Base-by-base conservation (phyloP, 2,329 filamentous ascomycete genomes). In the Sarocladium strictum region DNA sequence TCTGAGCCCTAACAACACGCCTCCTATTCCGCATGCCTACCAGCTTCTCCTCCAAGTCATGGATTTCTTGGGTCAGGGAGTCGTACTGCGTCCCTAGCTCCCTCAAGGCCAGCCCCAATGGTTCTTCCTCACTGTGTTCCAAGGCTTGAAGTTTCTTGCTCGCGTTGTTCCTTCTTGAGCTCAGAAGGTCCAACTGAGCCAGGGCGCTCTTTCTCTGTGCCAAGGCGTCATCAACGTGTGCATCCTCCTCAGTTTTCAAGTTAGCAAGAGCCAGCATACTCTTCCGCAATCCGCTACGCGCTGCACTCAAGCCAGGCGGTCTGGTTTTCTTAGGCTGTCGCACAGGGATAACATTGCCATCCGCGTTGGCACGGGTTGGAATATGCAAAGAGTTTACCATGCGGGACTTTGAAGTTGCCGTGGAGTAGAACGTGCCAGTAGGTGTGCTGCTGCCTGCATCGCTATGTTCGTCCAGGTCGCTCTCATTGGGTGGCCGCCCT, bases 161-260 rank as follows among this genome's bases (percentile, higher is more conserved):
- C 27, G 83, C 77, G 21, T 76, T 75, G 27, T 70, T 69, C 56
- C 76, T 74, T 52, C 83, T 74, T 1, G 74, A 73, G 1, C 74
- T 66, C 50, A 85, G 71, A 60, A 67, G 72, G 7, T 80, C 76
- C 4, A 89, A 74, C 60, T 80, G 80, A 1, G 75, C 70, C 0
- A 90, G 69, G 1, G 82, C 83, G 3, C 74, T 69, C 56, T 81
- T 78, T 14, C 86, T 76, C 54, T 80, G 73, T 3, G 72, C 69
- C 33, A 88, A 66, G 2, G 85, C 81, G 1, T 74, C 70, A 2
- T 79, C 75, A 1, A 90, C 70, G 23, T 83, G 73, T 0, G 76
- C 73, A n/a, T 84, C 74, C 68, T 91, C 86, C 55, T 90, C 86
- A 3, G 74, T 73, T 64, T 90, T 90, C 24, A 92, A 70, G 9